Conservation (phyloP, 2,329 filamentous ascomycete genomes). For the Cercospora janseana region DNA sequence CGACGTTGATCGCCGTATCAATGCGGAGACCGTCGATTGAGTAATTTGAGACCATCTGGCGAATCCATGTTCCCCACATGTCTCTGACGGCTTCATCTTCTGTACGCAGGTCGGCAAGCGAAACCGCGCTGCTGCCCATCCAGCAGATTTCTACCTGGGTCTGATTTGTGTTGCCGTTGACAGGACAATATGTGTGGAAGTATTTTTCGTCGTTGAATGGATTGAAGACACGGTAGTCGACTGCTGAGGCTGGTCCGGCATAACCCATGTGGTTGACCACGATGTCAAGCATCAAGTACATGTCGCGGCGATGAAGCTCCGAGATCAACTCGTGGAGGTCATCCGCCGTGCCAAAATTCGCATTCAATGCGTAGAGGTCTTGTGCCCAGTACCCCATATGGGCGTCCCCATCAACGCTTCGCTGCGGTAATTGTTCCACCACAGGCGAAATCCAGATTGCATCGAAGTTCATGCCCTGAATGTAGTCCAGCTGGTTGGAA, state of each 20-base stretch:
- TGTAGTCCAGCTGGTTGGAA: constrained; percentile 45
- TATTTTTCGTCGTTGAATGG: constrained; percentile 58
- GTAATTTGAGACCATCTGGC: constrained; percentile 45
- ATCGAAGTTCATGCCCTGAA: constrained; percentile 44
- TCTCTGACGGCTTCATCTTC: constrained; percentile 43
- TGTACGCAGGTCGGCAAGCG: constrained; percentile 50
- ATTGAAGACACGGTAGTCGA: constrained; percentile 55
- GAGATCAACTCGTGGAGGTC: constrained; percentile 59
- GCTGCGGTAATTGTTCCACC: constrained; percentile 42
- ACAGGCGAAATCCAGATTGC: constrained; percentile 52
- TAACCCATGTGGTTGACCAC: constrained; percentile 54
- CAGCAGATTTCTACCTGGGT: constrained; percentile 48
- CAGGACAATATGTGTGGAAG: constrained; percentile 60
- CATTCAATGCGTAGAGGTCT: constrained; percentile 55
- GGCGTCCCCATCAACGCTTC: constrained; percentile 44
- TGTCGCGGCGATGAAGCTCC: constrained; percentile 55
- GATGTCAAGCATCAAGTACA: constrained; percentile 62
- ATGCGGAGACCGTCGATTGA: constrained; percentile 43
- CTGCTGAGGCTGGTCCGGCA: constrained; percentile 21
- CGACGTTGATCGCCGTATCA: constrained; percentile 42
- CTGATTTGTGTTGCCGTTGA: constrained; percentile 52
- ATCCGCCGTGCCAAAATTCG: constrained; percentile 57
- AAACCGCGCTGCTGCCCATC: constrained; percentile 50
- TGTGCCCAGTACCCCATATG: constrained; percentile 56
- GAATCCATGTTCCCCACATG: constrained; percentile 45